Evolutionary conservation across 2,329 filamentous ascomycete genomes (phyloP).

Genomic region (Paramyrothecium roridum): DNA sequence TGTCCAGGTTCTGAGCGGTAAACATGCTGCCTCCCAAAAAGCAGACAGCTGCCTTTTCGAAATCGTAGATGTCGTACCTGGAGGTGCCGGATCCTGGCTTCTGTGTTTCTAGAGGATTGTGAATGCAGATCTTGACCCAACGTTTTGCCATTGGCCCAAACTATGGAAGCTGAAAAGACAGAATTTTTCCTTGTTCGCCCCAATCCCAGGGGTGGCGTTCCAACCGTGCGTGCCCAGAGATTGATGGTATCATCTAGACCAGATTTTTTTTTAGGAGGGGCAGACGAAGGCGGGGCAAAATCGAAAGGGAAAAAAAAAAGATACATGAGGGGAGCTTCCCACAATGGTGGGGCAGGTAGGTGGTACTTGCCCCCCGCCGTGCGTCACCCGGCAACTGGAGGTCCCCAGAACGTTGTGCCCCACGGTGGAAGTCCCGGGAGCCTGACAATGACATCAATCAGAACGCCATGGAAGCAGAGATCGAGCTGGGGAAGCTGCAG

Average conservation of each 20-base stretch:
- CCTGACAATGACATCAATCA: conserved; percentile 25
- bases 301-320: conserved; percentile 9
- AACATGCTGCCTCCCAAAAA: too few species aligned
- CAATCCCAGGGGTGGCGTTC: too few species aligned
- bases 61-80: too few species aligned
- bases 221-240: too few species aligned
- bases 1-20: too few species aligned
- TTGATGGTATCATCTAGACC: not conserved
- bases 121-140: too few species aligned
- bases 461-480: not conserved
- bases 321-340: conserved; percentile 4
- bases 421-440: conserved; percentile 26
- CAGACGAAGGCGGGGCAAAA: not conserved
- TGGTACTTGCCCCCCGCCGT: conserved; percentile 3
- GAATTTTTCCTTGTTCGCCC: too few species aligned
- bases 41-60: too few species aligned
- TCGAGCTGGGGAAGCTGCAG: conserved; percentile 7
- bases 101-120: too few species aligned
- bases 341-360: conserved; percentile 9
- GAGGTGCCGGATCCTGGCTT: too few species aligned
- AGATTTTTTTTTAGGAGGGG: not conserved
- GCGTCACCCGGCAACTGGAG: not conserved
- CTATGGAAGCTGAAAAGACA: too few species aligned
- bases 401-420: conserved; percentile 21
- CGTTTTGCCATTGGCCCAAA: too few species aligned